Evolutionary conservation across 352 stramenopile species (phyloP), one percentile per base, ranked within the genome.

Genomic region (Plasmopara halstedii): DNA sequence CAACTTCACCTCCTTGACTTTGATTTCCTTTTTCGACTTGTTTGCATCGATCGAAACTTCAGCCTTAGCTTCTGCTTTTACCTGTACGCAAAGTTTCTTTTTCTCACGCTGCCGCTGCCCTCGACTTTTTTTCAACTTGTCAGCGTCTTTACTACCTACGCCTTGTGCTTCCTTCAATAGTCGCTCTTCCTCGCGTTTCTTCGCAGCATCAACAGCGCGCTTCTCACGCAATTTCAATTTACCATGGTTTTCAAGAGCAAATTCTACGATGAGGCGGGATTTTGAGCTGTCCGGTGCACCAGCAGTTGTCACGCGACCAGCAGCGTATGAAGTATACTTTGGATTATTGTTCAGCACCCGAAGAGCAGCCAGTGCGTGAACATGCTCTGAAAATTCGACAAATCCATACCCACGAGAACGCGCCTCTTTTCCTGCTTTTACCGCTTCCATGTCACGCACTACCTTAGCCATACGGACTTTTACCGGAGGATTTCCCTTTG

Each of bases 291-390:
- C 69, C 17, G 58, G 42, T 17, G 64, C 53, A 10, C 62, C 59
- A 23, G 62, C 53, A 50, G 53, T 62, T 31, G 65, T 50, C 10
- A 46, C 39, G 27, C 67, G 67, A 2, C 84, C 82, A 2, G 77
- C 77, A 5, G 83, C 79, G 23, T 74, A 64, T 22, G 63, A 57
- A 29, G 70, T 79, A 60, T 96, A 98, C 35, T 75, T 62, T 0
- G 94, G 85, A 68, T 99, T 99, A 70, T 99, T 98, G 68, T 99
- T 99, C 27, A 99, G 60, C 43, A 94, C 67, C 18, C 96, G 84
- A 29, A 99, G 70, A 42, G 89, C 95, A n/a, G 94, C 91, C 22
- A 99, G 70, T 11, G 96, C 95, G 70, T 98, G 91, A 27, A 86
- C 72, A 70, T 99, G 96, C 63, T 98, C 72, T 9, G 75, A 78